phyloP scores from a whole-genome alignment of 352 stramenopile species.

The Phytopythium ostracodes region DNA sequence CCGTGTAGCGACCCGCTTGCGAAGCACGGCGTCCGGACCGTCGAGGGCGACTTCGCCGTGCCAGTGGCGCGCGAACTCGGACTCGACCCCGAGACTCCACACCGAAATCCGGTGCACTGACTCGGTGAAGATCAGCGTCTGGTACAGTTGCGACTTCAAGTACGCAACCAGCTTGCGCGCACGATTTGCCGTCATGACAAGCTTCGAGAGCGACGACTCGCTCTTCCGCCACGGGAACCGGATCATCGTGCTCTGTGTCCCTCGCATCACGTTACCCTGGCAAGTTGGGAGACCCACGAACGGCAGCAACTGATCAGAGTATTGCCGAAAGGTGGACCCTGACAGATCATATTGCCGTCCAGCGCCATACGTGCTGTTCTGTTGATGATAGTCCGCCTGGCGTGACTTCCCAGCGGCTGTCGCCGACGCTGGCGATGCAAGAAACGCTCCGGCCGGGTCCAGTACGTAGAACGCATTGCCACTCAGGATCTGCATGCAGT shows the following conservation, averaged over 20 bases:
- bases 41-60: slow-evolving; percentile 47
- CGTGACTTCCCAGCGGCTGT: not conserved
- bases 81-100: slow-evolving; percentile 65
- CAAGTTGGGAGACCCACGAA: slow-evolving; percentile 66
- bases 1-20: slow-evolving; percentile 35
- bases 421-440: slow-evolving; percentile 18
- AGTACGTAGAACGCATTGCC: slow-evolving; percentile 72
- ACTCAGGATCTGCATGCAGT: slow-evolving; percentile 79
- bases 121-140: slow-evolving; percentile 68
- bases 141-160: slow-evolving; percentile 42
- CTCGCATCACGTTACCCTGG: slow-evolving; percentile 43
- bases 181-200: slow-evolving; percentile 23
- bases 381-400: slow-evolving; percentile 1
- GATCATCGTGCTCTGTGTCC: slow-evolving; percentile 56
- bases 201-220: slow-evolving; percentile 34
- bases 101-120: slow-evolving; percentile 52
- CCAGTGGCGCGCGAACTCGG: slow-evolving; percentile 52
- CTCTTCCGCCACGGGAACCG: slow-evolving; percentile 64
- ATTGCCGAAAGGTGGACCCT: slow-evolving; percentile 55
- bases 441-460: slow-evolving; percentile 56
- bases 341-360: slow-evolving; percentile 62
- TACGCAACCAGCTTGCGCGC: slow-evolving; percentile 29
- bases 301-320: slow-evolving; percentile 69
- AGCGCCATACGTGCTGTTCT: slow-evolving; percentile 6
- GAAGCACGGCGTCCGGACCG: slow-evolving; percentile 33